Evolutionary conservation across 805 yeast genomes (phyloP), one percentile per base, ranked within the genome.

Genomic region (Candida coleopterorum): DNA sequence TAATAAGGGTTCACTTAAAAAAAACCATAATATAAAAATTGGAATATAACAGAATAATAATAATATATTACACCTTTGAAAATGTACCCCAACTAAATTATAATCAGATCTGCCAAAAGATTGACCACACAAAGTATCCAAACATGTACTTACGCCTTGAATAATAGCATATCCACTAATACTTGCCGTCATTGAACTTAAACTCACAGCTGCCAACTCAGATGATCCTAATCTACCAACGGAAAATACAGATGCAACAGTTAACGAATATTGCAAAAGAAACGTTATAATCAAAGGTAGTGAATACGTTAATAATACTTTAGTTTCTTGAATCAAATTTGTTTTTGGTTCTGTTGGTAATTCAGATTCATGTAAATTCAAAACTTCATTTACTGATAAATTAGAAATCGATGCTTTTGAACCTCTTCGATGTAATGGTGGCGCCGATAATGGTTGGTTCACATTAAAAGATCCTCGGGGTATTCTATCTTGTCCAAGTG

Each of bases 91-190:
- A 15, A 84, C 90, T 40, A 72, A 49, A 44, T 72, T 73, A 52
- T 64, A 74, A 46, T 81, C 82, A 35, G 72, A 70, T 20, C 85
- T 74, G 15, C 93, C 90, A 50, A 67, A 82, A 1, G 89, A 82
- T 56, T 84, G 90, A 2, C 89, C 83, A 53, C 89, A 77, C 24
- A 84, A 66, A 0, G 90, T 84, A 49, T 83, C 90, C 37, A 84
- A 66, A 39, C 87, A 77, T 0, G 93, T 82, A n/a, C 87, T 77
- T 2, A 82, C 71, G 9, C 90, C 93, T 47, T 82, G 84, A 45
- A 84, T 79, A 9, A 82, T 71, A 25, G 87, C 84, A 42, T 81
- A 74, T 2, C 86, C 89, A 3, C 83, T 71, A 37, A 84, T 81
- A 51, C 81, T 83, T 6, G 86, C 84, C 4, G 88, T 80, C 87